phyloP scores from a whole-genome alignment of 345 rosid species.

The sweet orange (Citrus sinensis) region DVS_A1.0 CM039164.1:17065001-17065500 shows the following conservation, averaged over 20 bases:
- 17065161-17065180: slow-evolving; percentile 49
- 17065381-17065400: slow-evolving; percentile 95
- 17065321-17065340: slow-evolving; percentile 39
- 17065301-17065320: slow-evolving; percentile 40
- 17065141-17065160: slow-evolving; percentile 50
- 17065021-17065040: slow-evolving; percentile 6
- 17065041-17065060: background rate
- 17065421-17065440: slow-evolving; percentile 52
- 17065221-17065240: slow-evolving; percentile 39
- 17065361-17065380: slow-evolving; percentile 93
- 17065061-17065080: background rate
- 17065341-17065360: slow-evolving; percentile 56
- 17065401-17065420: slow-evolving; percentile 52
- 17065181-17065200: slow-evolving; percentile 36
- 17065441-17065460: slow-evolving; percentile 1
- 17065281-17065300: slow-evolving; percentile 34
- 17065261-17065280: slow-evolving; percentile 37
- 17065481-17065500: background rate
- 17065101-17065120: slow-evolving; percentile 62
- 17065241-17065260: slow-evolving; percentile 29
- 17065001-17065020: slow-evolving; percentile 5
- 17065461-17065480: background rate
- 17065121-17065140: slow-evolving; percentile 48
- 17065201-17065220: slow-evolving; percentile 41
- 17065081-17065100: slow-evolving; percentile 44